Conservation (phyloP, 257 asterid genomes). For the Knoxia roxburghii region DNA sequence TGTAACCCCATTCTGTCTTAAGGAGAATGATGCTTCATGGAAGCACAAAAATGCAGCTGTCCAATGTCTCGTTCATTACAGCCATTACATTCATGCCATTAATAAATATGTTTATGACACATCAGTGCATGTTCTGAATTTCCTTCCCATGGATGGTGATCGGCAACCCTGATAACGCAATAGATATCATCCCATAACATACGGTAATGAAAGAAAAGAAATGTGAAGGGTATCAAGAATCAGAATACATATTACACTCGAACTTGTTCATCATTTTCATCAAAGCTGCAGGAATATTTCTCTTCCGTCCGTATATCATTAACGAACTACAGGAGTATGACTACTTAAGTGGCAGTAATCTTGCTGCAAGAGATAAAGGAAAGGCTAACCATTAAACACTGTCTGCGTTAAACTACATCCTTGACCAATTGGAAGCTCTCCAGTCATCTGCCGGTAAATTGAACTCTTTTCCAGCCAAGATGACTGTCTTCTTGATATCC, state of each 20-base stretch:
- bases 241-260: too few species aligned
- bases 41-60: not conserved
- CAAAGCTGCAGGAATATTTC: not conserved
- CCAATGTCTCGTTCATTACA: not conserved
- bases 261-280: too few species aligned
- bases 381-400: constrained; percentile 59
- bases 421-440: constrained; percentile 53
- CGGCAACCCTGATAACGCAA: not conserved
- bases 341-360: not conserved
- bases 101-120: not conserved
- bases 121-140: not conserved
- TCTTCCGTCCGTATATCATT: not conserved
- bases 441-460: constrained; percentile 40
- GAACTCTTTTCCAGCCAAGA: constrained; percentile 37
- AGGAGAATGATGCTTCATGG: not conserved
- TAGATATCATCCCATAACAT: not conserved
- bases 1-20: not conserved
- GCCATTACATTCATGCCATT: not conserved
- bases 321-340: not conserved
- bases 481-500: constrained; percentile 23
- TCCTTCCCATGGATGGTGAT: not conserved
- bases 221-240: too few species aligned
- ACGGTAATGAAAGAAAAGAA: not conserved
- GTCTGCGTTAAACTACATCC: constrained; percentile 79
- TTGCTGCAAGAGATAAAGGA: not conserved